Percentiles rank a stretch among this genome's conserved stretches.
These are phyloP conservation scores for Erythrophleum fordii DNA, from an alignment of 306 rosid genomes.

Conservation along the genomic window DNA sequence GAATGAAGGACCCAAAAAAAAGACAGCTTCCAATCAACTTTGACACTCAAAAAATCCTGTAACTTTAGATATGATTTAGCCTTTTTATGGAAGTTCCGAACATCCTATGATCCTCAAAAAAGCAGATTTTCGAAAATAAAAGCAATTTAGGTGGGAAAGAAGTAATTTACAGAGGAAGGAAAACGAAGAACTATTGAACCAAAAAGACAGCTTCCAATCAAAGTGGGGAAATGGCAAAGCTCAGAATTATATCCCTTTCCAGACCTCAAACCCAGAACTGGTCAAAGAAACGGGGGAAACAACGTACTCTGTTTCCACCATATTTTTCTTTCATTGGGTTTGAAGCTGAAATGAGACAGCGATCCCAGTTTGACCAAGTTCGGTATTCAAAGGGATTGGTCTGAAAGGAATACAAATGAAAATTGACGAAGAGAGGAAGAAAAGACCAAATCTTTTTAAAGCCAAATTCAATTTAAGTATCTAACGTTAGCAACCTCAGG, in stretches of 20 bases:
- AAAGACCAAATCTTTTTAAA: not conserved
- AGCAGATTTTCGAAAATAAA: no score
- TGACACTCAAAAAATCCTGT: not conserved
- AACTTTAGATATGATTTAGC: no score
- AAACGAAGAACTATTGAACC: no score
- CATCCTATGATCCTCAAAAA: not conserved
- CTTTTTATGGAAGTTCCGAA: not conserved
- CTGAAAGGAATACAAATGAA: not conserved
- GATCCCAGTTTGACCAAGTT: conserved; percentile 54
- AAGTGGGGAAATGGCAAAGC: no score
- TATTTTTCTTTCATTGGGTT: not conserved
- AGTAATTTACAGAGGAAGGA: no score
- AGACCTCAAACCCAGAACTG: not conserved
- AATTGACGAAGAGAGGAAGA: not conserved
- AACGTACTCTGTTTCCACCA: not conserved
- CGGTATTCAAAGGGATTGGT: not conserved
- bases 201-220: no score
- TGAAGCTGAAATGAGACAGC: conserved; percentile 24
- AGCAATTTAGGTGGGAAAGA: no score
- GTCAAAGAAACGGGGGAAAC: not conserved
- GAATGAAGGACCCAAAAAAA: not conserved
- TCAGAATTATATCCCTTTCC: not conserved
- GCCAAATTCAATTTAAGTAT: not conserved
- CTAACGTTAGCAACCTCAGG: not conserved
- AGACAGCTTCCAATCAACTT: not conserved